Percentiles rank a stretch among this genome's conserved stretches.
Evolutionary conservation across 176 grass and related monocot genomes (phyloP).

Genomic region (Triticum timopheevii): DNA sequence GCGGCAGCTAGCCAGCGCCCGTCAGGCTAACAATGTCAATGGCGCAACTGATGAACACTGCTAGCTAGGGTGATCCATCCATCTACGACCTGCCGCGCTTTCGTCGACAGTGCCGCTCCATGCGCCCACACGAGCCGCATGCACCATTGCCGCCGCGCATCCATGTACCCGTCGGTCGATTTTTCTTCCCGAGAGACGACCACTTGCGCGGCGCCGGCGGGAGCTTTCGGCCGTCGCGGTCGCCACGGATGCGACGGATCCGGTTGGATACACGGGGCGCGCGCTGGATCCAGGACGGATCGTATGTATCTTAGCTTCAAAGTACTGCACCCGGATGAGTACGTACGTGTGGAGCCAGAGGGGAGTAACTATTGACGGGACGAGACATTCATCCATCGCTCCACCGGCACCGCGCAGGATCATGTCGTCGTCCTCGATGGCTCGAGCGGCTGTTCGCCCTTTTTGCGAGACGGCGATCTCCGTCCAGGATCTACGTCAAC

Average conservation of each 20-base stretch:
- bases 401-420: background rate
- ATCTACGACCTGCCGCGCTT: background rate
- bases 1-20: background rate
- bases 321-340: background rate
- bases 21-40: background rate
- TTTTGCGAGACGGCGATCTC: conserved; percentile 21
- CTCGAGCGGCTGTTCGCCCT: background rate
- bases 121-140: background rate
- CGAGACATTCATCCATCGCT: background rate
- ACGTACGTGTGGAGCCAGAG: background rate
- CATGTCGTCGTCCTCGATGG: background rate
- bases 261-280: background rate
- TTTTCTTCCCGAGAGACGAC: background rate
- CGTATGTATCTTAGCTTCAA: background rate
- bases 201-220: background rate
- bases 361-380: background rate
- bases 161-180: background rate
- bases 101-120: background rate
- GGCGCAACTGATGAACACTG: background rate
- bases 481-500: background rate
- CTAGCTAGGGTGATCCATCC: background rate
- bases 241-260: background rate
- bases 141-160: background rate
- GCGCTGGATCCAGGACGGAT: background rate
- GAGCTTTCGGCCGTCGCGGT: background rate